These are phyloP conservation scores for Magnusiomyces magnusii DNA, from an alignment of 1,139 yeast genomes.

Conservation along the genomic window DNA sequence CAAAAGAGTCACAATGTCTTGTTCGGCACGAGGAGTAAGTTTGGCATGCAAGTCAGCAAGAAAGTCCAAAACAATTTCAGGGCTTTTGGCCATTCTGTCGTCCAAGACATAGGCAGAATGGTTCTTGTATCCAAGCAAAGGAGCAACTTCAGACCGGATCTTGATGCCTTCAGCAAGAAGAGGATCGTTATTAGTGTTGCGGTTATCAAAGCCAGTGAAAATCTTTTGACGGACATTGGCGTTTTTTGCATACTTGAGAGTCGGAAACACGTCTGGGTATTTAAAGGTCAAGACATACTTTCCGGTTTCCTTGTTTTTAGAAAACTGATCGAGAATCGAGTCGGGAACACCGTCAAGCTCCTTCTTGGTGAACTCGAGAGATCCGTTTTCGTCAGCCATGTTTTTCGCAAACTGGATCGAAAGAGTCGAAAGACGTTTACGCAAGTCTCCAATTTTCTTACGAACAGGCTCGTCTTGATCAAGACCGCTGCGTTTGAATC, in stretches of 20 bases:
- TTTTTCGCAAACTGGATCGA: constrained; percentile 54
- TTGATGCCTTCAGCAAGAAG: constrained; percentile 52
- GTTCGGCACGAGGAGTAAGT: constrained; percentile 49
- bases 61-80: constrained; percentile 51
- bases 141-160: constrained; percentile 55
- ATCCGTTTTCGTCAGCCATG: constrained; percentile 64
- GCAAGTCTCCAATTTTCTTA: constrained; percentile 48
- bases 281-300: constrained; percentile 66
- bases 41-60: constrained; percentile 53
- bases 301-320: constrained; percentile 37
- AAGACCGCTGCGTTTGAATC: constrained; percentile 60
- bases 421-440: constrained; percentile 51
- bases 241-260: constrained; percentile 58
- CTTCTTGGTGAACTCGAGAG: constrained; percentile 48
- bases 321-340: constrained; percentile 52
- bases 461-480: constrained; percentile 50
- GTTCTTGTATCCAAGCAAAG: constrained; percentile 54
- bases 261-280: constrained; percentile 72
- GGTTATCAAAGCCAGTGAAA: constrained; percentile 57
- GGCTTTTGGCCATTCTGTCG: constrained; percentile 70
- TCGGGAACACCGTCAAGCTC: constrained; percentile 71
- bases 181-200: constrained; percentile 51
- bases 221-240: constrained; percentile 61
- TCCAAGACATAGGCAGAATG: constrained; percentile 66
- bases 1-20: constrained; percentile 46